Evolutionary conservation across 2,329 filamentous ascomycete species (phyloP).

Genomic region (Fusarium goolgardi): DNA sequence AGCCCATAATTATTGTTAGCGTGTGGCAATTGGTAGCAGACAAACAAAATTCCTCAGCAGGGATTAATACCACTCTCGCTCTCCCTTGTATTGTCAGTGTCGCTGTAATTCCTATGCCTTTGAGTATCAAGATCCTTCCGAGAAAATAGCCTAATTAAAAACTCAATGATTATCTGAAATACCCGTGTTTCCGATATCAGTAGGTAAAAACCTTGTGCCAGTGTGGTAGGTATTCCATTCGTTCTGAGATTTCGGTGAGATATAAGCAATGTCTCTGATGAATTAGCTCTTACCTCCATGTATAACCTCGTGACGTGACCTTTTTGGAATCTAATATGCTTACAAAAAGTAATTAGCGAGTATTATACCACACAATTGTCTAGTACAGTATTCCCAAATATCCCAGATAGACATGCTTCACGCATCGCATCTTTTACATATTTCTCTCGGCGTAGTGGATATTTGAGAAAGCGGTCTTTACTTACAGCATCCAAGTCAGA

Average conservation of each 20-base stretch:
- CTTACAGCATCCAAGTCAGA: neutral
- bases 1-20: neutral
- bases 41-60: neutral
- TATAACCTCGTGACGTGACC: neutral
- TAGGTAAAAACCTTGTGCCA: neutral
- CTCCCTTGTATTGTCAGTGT: neutral
- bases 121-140: neutral
- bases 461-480: fast-evolving
- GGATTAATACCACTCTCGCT: neutral
- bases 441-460: neutral
- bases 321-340: neutral
- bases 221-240: neutral
- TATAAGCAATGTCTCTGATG: neutral
- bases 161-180: fast-evolving
- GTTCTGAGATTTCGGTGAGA: neutral
- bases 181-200: neutral
- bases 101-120: neutral
- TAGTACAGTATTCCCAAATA: neutral
- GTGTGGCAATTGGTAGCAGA: neutral
- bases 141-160: neutral
- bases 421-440: too few species aligned
- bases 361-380: neutral
- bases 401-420: neutral
- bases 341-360: neutral
- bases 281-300: neutral